Percentiles rank a stretch among this genome's conserved stretches.
Conservation (phyloP, 2,329 filamentous ascomycete genomes). For the Leptographium lundbergii region DNA sequence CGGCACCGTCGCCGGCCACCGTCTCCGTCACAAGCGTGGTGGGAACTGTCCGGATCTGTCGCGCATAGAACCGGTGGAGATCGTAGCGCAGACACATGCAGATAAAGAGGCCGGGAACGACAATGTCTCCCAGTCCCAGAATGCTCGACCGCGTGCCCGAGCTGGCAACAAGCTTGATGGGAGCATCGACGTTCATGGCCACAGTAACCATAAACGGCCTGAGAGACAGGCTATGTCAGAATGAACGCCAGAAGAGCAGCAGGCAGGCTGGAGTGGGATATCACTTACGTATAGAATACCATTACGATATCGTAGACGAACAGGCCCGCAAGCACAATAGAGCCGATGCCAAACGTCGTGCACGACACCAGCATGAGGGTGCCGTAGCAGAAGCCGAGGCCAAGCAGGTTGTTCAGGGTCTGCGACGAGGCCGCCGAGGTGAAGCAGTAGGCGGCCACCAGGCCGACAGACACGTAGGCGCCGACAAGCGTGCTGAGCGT, state of each 20-base stretch:
- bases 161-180: conserved; percentile 77
- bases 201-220: conserved; percentile 77
- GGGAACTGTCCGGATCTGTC: conserved; percentile 41
- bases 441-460: conserved; percentile 54
- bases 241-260: not conserved
- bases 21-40: conserved; percentile 21
- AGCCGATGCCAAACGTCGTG: conserved; percentile 74
- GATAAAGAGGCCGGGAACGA: conserved; percentile 84
- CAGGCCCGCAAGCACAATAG: conserved; percentile 61
- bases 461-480: conserved; percentile 37
- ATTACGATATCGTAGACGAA: conserved; percentile 95
- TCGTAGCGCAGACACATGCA: conserved; percentile 85
- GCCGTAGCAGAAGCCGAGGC: conserved; percentile 75
- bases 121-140: conserved; percentile 88
- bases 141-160: conserved; percentile 54
- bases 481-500: conserved; percentile 46
- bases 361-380: conserved; percentile 76
- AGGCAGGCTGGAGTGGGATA: not conserved
- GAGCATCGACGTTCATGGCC: conserved; percentile 78
- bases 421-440: conserved; percentile 27
- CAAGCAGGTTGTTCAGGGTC: conserved; percentile 69
- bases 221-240: not conserved
- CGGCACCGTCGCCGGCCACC: not conserved
- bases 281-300: conserved; percentile 65
- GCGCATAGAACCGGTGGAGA: conserved; percentile 69